A percentile compares a stretch with the other conserved stretches of the same genome.
Evolutionary conservation across 768 basidiomycete genomes (phyloP).

Genomic region (Basidioascus undulatus): DNA sequence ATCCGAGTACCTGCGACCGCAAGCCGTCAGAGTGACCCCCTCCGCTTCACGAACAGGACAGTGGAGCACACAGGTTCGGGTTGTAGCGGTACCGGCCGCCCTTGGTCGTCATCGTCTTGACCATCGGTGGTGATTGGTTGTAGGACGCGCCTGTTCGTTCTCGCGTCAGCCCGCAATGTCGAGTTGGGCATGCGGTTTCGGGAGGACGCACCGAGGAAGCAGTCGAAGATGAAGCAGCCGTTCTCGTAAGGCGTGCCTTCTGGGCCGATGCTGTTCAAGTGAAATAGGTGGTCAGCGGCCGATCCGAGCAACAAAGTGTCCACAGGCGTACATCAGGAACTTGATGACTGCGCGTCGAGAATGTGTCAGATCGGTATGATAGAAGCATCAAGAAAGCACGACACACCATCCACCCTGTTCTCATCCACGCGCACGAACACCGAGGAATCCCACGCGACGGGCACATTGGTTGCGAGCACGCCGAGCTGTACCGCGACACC

Average conservation of each 20-base stretch:
- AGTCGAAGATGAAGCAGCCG: conserved; percentile 74
- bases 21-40: not conserved
- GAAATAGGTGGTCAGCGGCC: conserved; percentile 11
- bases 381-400: no score
- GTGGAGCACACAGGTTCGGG: conserved; percentile 61
- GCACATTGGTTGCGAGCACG: conserved; percentile 74
- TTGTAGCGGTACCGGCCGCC: conserved; percentile 79
- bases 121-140: conserved; percentile 58
- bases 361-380: no score
- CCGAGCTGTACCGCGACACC: conserved; percentile 36
- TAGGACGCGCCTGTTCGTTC: conserved; percentile 28
- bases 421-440: conserved; percentile 86
- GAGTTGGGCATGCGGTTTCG: not conserved
- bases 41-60: not conserved
- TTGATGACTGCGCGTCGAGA: conserved; percentile 77
- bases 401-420: no score
- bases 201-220: conserved; percentile 78
- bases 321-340: no score
- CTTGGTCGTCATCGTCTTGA: conserved; percentile 55
- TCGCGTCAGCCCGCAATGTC: not conserved
- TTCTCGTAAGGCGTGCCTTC: conserved; percentile 84
- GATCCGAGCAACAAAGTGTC: not conserved
- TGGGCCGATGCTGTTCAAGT: conserved; percentile 40
- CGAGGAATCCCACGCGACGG: conserved; percentile 85
- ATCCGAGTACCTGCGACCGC: conserved; percentile 26